Evolutionary conservation across 225 moss, liverwort and hornwort genomes (phyloP), one percentile per base, ranked within the genome.

Genomic region (Lunularia cruciata): DNA sequence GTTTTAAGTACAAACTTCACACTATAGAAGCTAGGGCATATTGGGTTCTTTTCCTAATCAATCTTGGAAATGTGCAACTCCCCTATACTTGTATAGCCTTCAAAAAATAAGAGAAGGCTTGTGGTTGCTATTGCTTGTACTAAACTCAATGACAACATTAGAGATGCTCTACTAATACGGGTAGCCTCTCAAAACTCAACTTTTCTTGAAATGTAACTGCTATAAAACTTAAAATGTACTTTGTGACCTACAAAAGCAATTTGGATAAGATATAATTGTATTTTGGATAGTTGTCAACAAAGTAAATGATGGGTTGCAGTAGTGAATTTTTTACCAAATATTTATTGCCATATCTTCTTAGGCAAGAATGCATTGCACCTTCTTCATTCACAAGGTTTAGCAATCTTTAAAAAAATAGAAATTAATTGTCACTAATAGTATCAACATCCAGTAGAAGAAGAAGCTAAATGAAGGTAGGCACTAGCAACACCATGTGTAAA

Each of bases 331-430:
- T 34, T 2, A 25, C 57, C n/a, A 70, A 31, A 20, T 47, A 57
- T 22, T 57, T 46, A 30, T 5, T 43, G 9, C 30, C 70, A 33
- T 43, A 70, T 27, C 34, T 70, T 28, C 32, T 57, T 10, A 70
- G 34, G 57, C 57, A 57, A 11, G 70, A 30, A 42, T 59, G 43
- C 37, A 70, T 31, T 1, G 59, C 59, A 30, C 55, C 70, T 59
- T 70, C 70, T 30, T 70, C 70, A 35, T 46, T 57, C 15, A 57
- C 23, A 46, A 57, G 57, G 57, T 59, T 47, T 22, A 70, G 43
- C 45, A 57, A 25, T n/a, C 70, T 57, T 70, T 43, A 23, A 26
- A 57, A 3, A 37, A 30, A 5, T 5, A n/a, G n/a, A 37, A 34
- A 3, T 8, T 35, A 35, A 34, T 30, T 8, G 60, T 60, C n/a